These are phyloP conservation scores for Monocercomonoides exilis DNA, from an alignment of 78 protist species.

Conservation along the genomic window DNA sequence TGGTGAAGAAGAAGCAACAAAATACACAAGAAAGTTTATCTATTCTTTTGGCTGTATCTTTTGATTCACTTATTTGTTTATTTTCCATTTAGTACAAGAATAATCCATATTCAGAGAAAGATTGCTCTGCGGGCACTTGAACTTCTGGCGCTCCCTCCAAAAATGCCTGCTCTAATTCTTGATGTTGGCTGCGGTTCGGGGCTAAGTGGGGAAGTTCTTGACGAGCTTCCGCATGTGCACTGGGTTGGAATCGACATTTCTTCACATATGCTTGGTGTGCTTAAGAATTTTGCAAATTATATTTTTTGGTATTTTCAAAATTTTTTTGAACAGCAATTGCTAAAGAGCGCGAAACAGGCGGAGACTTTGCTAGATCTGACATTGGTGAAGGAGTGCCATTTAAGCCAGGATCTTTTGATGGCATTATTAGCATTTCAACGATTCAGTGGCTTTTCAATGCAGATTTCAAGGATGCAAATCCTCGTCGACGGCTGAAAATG, in stretches of 20 bases:
- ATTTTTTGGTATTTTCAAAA: no score
- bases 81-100: neutral
- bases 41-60: neutral
- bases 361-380: constrained; percentile 23
- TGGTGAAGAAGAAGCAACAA: neutral
- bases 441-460: constrained; percentile 51
- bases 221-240: constrained; percentile 7
- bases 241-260: constrained; percentile 46
- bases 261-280: constrained; percentile 5
- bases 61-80: neutral
- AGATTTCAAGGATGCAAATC: neutral
- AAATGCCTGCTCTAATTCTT: neutral
- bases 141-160: constrained; percentile 20
- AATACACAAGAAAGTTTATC: neutral
- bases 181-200: constrained; percentile 62
- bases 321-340: neutral
- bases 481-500: neutral
- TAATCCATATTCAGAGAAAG: constrained; percentile 21
- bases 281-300: neutral
- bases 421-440: constrained; percentile 32
- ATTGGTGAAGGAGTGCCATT: constrained; percentile 40
- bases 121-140: constrained; percentile 40
- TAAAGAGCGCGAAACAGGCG: neutral
- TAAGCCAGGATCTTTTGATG: constrained; percentile 30
- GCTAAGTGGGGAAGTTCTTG: constrained; percentile 16